phyloP scores from a whole-genome alignment of 2,329 filamentous ascomycete species.

The Botryotinia narcissicola region DNA sequence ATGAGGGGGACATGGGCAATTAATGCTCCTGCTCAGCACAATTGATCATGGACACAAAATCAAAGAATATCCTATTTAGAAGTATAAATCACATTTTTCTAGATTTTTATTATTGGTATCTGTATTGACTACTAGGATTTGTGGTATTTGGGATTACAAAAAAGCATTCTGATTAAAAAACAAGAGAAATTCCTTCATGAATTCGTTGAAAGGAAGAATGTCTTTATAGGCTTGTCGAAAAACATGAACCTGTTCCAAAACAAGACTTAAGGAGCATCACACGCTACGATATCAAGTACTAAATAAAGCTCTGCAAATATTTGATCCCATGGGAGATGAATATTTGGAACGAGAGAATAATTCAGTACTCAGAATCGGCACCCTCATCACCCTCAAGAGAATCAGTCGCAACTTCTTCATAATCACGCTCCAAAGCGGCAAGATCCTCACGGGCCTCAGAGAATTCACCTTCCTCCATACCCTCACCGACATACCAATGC shows the following conservation, averaged over 20 bases:
- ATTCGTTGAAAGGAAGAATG: constrained; percentile 31
- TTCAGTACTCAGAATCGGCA: constrained; percentile 61
- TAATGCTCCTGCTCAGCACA: neutral
- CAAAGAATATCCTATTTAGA: neutral
- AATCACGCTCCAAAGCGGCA: constrained; percentile 63
- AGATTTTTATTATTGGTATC: constrained; percentile 7
- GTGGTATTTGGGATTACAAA: constrained; percentile 35
- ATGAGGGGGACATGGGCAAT: neutral
- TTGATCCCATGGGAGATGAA: constrained; percentile 35
- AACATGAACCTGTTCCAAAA: constrained; percentile 34
- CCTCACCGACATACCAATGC: constrained; percentile 70
- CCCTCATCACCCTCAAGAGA: constrained; percentile 47
- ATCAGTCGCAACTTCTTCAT: constrained; percentile 62
- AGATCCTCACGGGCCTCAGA: constrained; percentile 64
- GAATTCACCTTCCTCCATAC: constrained; percentile 70
- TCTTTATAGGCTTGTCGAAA: constrained; percentile 28
- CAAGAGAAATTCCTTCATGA: constrained; percentile 33
- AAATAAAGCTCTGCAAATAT: constrained; percentile 36
- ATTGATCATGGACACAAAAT: neutral
- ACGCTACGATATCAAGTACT: constrained; percentile 33
- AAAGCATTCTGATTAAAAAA: constrained; percentile 36
- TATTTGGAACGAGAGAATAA: constrained; percentile 26
- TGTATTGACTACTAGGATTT: constrained; percentile 20
- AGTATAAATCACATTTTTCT: neutral
- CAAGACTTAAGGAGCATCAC: constrained; percentile 32